phyloP scores from a whole-genome alignment of 768 basidiomycete species.

The Boletus patriciae region DNA sequence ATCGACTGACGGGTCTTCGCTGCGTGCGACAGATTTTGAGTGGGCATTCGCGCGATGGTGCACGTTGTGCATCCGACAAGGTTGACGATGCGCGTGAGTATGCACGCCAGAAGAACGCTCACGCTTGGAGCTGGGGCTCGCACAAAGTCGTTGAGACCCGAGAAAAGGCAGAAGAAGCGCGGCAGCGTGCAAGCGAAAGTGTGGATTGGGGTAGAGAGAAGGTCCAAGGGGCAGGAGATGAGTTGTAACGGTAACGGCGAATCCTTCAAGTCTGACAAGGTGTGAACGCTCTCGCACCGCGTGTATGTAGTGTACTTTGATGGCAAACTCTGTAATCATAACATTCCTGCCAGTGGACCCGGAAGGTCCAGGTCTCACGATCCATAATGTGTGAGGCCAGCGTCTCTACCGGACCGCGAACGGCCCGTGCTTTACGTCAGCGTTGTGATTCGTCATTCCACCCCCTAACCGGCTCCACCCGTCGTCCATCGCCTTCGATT shows the following conservation, averaged over 20 bases:
- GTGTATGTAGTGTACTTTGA: background rate
- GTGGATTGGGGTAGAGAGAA: background rate
- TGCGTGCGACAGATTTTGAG: constrained; percentile 36
- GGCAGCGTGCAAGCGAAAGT: constrained; percentile 20
- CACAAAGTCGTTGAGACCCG: constrained; percentile 28
- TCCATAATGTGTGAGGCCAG: too few relatives aligned
- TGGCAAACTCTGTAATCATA: too few relatives aligned
- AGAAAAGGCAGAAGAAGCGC: constrained; percentile 28
- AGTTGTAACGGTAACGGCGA: constrained; percentile 13
- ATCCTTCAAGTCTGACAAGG: background rate
- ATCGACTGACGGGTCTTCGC: background rate
- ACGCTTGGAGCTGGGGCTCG: constrained; percentile 17
- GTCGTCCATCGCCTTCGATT: too few relatives aligned
- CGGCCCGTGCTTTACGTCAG: too few relatives aligned
- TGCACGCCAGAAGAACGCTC: constrained; percentile 18
- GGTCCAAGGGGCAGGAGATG: constrained; percentile 31
- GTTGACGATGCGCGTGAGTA: constrained; percentile 26
- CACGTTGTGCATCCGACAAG: constrained; percentile 30
- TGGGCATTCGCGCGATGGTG: constrained; percentile 33
- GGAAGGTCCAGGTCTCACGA: too few relatives aligned
- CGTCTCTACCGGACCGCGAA: too few relatives aligned
- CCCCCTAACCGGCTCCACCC: too few relatives aligned
- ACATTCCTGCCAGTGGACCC: too few relatives aligned
- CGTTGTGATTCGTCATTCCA: too few relatives aligned
- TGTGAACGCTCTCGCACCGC: background rate